Evolutionary conservation across 2,329 filamentous ascomycete genomes (phyloP).

Genomic region (Xylaria sp.): DNA sequence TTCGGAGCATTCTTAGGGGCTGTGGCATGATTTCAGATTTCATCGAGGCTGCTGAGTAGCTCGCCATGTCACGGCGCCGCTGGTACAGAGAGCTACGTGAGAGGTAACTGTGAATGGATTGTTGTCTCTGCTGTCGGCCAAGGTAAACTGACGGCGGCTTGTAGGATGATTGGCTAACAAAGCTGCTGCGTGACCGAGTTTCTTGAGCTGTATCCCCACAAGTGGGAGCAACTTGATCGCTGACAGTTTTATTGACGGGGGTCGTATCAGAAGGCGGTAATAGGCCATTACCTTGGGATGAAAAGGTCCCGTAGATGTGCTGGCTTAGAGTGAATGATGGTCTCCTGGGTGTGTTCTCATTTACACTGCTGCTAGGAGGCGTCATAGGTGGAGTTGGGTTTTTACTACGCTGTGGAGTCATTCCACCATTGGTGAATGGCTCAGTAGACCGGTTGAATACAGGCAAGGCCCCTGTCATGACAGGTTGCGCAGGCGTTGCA

Average conservation of each 20-base stretch:
- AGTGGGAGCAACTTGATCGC: conserved; percentile 28
- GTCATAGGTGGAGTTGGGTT: conserved; percentile 59
- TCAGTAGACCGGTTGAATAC: conserved; percentile 45
- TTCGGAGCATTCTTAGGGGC: conserved; percentile 60
- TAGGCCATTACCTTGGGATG: conserved; percentile 36
- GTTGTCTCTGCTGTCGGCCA: conserved; percentile 40
- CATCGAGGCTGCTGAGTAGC: conserved; percentile 48
- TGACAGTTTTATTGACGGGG: conserved; percentile 25
- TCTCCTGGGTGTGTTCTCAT: conserved; percentile 42
- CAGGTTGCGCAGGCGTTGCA: conserved; percentile 42
- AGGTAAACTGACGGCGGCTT: conserved; percentile 33
- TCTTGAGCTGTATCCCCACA: conserved; percentile 34
- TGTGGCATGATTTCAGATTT: conserved; percentile 43
- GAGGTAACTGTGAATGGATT: conserved; percentile 44
- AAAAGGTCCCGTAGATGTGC: conserved; percentile 36
- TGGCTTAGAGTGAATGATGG: conserved; percentile 53
- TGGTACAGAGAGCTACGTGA: conserved; percentile 49
- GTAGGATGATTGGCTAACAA: conserved; percentile 29
- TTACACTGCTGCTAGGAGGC: conserved; percentile 42
- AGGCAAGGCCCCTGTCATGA: conserved; percentile 47
- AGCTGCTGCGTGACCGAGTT: conserved; percentile 29
- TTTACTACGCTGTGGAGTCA: conserved; percentile 41
- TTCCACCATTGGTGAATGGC: conserved; percentile 46
- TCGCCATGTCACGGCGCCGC: conserved; percentile 56
- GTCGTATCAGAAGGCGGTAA: conserved; percentile 42